Evolutionary conservation across 2,329 filamentous ascomycete species (phyloP).

Genomic region (Fusarium cyanostomum): DNA sequence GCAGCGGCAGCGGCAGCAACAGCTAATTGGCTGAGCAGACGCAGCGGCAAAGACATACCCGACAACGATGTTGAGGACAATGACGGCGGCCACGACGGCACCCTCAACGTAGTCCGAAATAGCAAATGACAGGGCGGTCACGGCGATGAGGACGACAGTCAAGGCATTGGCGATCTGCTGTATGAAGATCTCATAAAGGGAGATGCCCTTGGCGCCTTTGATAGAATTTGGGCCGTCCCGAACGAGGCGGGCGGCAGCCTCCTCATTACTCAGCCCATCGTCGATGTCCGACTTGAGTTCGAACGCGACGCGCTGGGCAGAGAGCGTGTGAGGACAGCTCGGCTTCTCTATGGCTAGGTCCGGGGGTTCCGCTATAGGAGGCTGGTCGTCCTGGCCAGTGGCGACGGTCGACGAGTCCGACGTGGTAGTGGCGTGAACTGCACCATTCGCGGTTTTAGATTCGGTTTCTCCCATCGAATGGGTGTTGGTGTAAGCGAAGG

Average conservation of each 20-base stretch:
- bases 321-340: conserved; percentile 48
- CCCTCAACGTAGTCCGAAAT: conserved; percentile 72
- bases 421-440: conserved; percentile 51
- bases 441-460: conserved; percentile 53
- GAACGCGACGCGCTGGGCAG: conserved; percentile 48
- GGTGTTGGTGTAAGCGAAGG: conserved; percentile 43
- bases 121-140: conserved; percentile 75
- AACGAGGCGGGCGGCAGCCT: conserved; percentile 72
- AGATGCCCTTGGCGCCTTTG: conserved; percentile 75
- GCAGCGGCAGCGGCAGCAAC: conserved; percentile 29
- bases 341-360: conserved; percentile 51
- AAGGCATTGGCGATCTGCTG: conserved; percentile 81
- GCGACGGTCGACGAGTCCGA: conserved; percentile 50
- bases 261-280: conserved; percentile 70
- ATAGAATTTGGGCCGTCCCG: conserved; percentile 76
- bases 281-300: conserved; percentile 55
- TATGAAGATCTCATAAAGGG: conserved; percentile 78
- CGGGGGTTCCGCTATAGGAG: conserved; percentile 52
- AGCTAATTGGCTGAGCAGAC: conserved; percentile 33
- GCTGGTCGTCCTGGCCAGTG: conserved; percentile 50
- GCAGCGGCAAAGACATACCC: conserved; percentile 58
- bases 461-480: conserved; percentile 56
- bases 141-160: conserved; percentile 77
- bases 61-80: conserved; percentile 73
- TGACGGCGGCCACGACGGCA: conserved; percentile 70